A percentile compares a stretch with the other conserved stretches of the same genome.
phyloP scores from a whole-genome alignment of 306 rosid genomes.

The Cicer chorassanicum region DNA sequence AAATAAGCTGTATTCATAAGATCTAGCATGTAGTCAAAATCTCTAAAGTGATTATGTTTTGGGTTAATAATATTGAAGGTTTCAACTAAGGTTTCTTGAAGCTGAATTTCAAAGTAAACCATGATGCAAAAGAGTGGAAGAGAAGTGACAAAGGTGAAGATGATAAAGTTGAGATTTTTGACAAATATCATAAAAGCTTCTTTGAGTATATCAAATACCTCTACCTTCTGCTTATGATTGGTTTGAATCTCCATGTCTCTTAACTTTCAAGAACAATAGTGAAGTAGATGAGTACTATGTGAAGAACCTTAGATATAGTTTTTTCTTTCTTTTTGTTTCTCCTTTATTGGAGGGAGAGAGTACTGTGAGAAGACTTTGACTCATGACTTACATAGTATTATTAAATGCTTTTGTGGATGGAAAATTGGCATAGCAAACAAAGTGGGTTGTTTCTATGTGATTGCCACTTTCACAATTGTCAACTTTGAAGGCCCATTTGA shows the following conservation, averaged over 20 bases:
- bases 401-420: not conserved
- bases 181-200: constrained; percentile 44
- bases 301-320: not conserved
- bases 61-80: constrained; percentile 21
- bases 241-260: constrained; percentile 45
- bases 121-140: constrained; percentile 60
- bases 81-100: constrained; percentile 48
- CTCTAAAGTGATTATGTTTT: not conserved
- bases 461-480: not conserved
- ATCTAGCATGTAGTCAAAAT: not conserved
- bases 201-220: constrained; percentile 47
- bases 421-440: constrained; percentile 4
- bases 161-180: constrained; percentile 53
- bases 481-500: not conserved
- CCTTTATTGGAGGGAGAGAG: not conserved
- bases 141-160: constrained; percentile 51
- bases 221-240: constrained; percentile 43
- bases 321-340: not conserved
- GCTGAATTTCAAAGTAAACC: constrained; percentile 49
- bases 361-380: constrained; percentile 41
- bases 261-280: constrained; percentile 15
- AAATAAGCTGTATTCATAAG: not conserved
- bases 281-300: not conserved
- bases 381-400: not conserved
- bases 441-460: not conserved